phyloP scores from a whole-genome alignment of 371 early-diverging fungal species.

The Actinomucor elegans region DNA sequence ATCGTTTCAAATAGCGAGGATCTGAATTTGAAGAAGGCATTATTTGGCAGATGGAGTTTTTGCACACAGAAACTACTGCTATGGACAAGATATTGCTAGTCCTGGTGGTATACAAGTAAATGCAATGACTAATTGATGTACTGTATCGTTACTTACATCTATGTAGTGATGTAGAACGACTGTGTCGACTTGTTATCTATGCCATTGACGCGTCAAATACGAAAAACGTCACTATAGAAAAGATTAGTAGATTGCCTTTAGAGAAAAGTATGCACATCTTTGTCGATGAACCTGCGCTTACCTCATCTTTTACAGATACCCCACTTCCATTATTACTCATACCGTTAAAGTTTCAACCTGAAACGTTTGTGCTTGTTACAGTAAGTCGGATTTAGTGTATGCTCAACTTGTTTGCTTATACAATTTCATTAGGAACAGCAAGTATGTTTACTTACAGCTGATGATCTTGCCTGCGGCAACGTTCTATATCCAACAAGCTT shows the following conservation, averaged over 20 bases:
- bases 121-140: too few species aligned
- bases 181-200: conserved; percentile 34
- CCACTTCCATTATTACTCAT: conserved; percentile 39
- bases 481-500: conserved; percentile 28
- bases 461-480: conserved; percentile 39
- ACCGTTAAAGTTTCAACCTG: conserved; percentile 30
- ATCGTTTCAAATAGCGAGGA: conserved; percentile 26
- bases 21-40: conserved; percentile 39
- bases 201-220: conserved; percentile 32
- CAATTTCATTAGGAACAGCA: conserved; percentile 13
- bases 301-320: conserved; percentile 23
- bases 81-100: conserved; percentile 35
- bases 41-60: conserved; percentile 53
- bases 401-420: too few species aligned
- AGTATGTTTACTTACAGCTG: conserved; percentile 23
- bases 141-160: too few species aligned
- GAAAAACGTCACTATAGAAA: conserved; percentile 25
- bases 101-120: conserved; percentile 36
- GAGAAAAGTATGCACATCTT: conserved; percentile 37
- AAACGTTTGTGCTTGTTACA: conserved; percentile 38
- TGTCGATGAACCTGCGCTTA: background rate
- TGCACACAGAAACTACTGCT: conserved; percentile 24
- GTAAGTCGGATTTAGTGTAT: conserved; percentile 17
- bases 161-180: conserved; percentile 35
- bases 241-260: conserved; percentile 35